Percentiles rank a stretch among this genome's conserved stretches.
These are phyloP conservation scores for Termitomyces sp. DNA, from an alignment of 768 basidiomycete species.

Conservation along the genomic window DNA sequence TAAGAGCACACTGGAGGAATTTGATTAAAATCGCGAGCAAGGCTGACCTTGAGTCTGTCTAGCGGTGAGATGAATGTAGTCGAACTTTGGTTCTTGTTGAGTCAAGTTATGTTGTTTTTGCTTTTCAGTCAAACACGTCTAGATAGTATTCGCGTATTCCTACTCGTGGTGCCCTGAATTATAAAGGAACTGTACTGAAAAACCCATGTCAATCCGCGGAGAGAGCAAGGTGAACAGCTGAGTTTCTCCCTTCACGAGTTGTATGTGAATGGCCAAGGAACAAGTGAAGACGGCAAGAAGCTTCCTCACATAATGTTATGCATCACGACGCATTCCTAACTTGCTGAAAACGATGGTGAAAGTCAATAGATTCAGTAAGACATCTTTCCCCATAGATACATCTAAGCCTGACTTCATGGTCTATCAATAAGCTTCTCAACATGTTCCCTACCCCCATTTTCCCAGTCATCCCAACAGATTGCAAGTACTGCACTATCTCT, in stretches of 20 bases:
- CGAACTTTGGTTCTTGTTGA: no score
- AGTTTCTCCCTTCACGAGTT: no score
- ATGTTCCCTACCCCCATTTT: slow-evolving; percentile 29
- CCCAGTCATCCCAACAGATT: slow-evolving; percentile 52
- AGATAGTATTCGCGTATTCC: not conserved
- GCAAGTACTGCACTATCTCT: slow-evolving; percentile 32
- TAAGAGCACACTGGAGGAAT: slow-evolving; percentile 30
- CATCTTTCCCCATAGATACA: not conserved
- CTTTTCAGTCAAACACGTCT: not conserved
- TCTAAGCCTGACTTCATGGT: not conserved
- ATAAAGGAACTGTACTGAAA: no score
- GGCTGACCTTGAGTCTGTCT: slow-evolving; percentile 26
- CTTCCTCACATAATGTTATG: no score
- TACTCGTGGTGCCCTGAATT: no score
- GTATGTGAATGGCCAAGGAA: no score
- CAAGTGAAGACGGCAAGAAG: no score
- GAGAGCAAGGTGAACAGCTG: no score
- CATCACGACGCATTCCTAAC: no score
- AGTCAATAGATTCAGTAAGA: not conserved
- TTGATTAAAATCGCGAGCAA: slow-evolving; percentile 26
- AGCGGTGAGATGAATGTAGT: no score
- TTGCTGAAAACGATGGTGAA: no score
- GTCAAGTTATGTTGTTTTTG: not conserved
- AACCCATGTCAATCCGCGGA: no score
- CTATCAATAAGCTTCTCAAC: slow-evolving; percentile 28